Conservation (phyloP, 495 filamentous ascomycete genomes). For the Penicillium subrubescens region DNA sequence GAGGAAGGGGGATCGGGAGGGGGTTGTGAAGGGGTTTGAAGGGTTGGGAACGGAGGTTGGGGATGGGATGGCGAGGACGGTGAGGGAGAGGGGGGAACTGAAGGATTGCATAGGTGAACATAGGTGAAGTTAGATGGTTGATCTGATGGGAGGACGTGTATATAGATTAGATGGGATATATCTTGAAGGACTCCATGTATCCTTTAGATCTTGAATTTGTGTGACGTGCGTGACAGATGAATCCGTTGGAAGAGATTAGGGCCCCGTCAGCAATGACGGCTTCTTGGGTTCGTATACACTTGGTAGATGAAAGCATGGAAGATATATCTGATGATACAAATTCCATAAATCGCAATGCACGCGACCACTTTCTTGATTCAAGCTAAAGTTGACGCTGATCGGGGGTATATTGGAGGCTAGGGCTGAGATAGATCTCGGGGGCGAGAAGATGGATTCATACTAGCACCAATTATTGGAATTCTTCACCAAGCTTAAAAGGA, state of each 20-base stretch:
- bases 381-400: conserved; percentile 59
- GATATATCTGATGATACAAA: background rate
- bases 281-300: background rate
- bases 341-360: background rate
- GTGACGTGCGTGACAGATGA: background rate
- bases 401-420: conserved; percentile 47
- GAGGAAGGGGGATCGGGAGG: background rate
- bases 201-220: background rate
- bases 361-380: conserved; percentile 25
- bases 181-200: no score
- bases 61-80: background rate
- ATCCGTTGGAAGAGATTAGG: background rate
- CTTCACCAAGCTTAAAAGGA: background rate
- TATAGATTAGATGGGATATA: background rate
- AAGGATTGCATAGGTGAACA: background rate
- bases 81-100: background rate
- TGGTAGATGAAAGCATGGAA: background rate
- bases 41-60: background rate
- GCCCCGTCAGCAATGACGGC: background rate
- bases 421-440: conserved; percentile 16
- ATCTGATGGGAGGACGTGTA: no score
- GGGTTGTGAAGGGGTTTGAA: background rate
- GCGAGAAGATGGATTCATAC: background rate
- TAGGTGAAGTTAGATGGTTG: background rate
- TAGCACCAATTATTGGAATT: background rate